Conservation (phyloP, 305 asterid species). For the Ilex paraguariensis region DNA sequence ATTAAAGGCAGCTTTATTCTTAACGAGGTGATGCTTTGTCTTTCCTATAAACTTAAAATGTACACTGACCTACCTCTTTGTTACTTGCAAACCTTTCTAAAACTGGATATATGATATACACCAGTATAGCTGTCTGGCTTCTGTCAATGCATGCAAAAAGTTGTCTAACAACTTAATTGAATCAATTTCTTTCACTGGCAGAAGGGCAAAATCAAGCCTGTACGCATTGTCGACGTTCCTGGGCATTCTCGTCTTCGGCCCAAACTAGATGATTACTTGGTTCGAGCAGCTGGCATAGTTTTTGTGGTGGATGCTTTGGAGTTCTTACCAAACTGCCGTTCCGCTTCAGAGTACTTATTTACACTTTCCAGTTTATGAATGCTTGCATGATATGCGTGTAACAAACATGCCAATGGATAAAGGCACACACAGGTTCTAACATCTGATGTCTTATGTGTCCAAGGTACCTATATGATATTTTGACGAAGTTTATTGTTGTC, state of each 20-base stretch:
- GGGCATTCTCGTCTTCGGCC: slow-evolving; percentile 77
- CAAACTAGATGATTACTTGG: slow-evolving; percentile 64
- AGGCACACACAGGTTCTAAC: slow-evolving; percentile 5
- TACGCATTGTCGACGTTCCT: slow-evolving; percentile 75
- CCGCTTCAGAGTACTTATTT: slow-evolving; percentile 69
- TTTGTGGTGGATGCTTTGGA: slow-evolving; percentile 88
- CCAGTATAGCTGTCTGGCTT: too few relatives aligned
- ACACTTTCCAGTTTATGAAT: neutral
- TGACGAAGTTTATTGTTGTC: slow-evolving; percentile 68
- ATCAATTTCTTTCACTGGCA: slow-evolving; percentile 9
- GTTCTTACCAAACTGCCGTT: slow-evolving; percentile 64
- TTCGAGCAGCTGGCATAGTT: slow-evolving; percentile 69
- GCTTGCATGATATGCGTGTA: slow-evolving; percentile 1
- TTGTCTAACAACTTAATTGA: too few relatives aligned
- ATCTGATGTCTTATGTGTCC: slow-evolving; percentile 8
- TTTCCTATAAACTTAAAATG: too few relatives aligned
- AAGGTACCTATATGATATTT: slow-evolving; percentile 82
- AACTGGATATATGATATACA: too few relatives aligned
- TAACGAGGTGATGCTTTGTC: too few relatives aligned
- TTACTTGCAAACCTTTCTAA: too few relatives aligned
- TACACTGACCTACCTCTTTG: too few relatives aligned
- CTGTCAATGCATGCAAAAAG: too few relatives aligned
- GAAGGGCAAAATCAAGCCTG: slow-evolving; percentile 59
- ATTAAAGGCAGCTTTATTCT: too few relatives aligned
- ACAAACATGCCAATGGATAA: neutral